Evolutionary conservation across 768 basidiomycete species (phyloP), one percentile per base, ranked within the genome.

Genomic region (Xerocomellus amylosporus): DNA sequence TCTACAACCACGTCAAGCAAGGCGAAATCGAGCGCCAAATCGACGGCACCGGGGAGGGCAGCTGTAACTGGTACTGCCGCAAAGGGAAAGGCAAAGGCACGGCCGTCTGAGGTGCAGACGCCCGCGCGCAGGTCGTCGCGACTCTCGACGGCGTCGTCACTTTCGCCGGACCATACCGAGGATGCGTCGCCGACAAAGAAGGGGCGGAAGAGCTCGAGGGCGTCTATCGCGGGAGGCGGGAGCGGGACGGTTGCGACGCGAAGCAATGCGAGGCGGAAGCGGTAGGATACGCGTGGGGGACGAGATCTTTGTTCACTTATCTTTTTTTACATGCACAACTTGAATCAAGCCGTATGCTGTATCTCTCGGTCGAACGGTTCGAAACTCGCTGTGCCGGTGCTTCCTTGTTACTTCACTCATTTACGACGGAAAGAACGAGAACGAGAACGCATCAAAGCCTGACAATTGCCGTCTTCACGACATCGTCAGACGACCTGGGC

Each of bases 61-160:
- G 24, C 34, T 28, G 33, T 17, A 12, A 37, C 38, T 12, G 9
- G 37, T 8, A 19, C 47, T 3, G 36, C 34, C 2, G 36, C 54
- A 28, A 68, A 60, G 43, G 49, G 54, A 19, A 69, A 65, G 36
- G 36, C 41, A 42, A 69, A 51, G 44, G 46, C 58, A 13, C 57
- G 58, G 24, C 45, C 53, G 26, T 53, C 60, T 20, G 65, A 70
- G 20, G 49, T 51, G 46, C 63, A 55, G 49, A 62, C 71, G n/a
- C 60, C 66, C 7, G 63, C 65, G 10, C 63, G 75, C 19, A 69
- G 76, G 26, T 77, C 74, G n/a, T 73, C 75, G 30, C 66, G 75
- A 41, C 64, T 76, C 28, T 75, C 74, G 9, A 64, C 62, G 8
- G 66, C 69, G 6, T 67, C 69, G 26, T 69, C 72, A n/a, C 46